These are phyloP conservation scores for Lodderomyces pseudojiufengensis DNA, from an alignment of 1,139 yeast species.

Conservation along the genomic window DNA sequence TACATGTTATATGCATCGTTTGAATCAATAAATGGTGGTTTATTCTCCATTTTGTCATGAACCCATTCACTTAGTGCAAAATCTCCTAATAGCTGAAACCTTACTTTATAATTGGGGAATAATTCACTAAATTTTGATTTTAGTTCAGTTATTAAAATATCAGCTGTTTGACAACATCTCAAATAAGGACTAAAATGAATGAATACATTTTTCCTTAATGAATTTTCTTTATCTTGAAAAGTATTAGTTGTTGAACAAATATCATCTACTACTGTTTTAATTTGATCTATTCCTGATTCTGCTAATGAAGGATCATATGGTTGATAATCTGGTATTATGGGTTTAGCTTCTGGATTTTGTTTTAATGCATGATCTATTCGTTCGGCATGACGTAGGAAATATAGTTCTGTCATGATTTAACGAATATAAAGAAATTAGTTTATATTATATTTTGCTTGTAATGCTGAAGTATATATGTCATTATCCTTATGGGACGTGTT, in stretches of 20 bases:
- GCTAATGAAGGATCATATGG: conserved; percentile 43
- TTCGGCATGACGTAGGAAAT: conserved; percentile 45
- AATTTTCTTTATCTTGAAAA: conserved; percentile 18
- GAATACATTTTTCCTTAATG: conserved; percentile 32
- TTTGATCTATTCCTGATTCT: conserved; percentile 26
- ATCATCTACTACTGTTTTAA: conserved; percentile 28
- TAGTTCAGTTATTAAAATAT: conserved; percentile 32
- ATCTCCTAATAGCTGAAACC: conserved; percentile 43
- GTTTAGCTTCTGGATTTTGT: conserved; percentile 24
- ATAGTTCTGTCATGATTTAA: conserved; percentile 36
- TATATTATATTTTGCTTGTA: too few species aligned
- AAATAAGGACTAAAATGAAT: conserved; percentile 46
- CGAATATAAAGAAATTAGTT: too few species aligned
- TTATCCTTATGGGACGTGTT: too few species aligned
- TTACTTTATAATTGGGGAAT: conserved; percentile 32
- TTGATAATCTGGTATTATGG: conserved; percentile 28
- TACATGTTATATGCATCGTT: conserved; percentile 49
- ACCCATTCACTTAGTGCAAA: conserved; percentile 50
- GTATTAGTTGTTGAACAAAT: conserved; percentile 25
- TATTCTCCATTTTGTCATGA: conserved; percentile 43
- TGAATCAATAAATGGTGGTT: conserved; percentile 44
- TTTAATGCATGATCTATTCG: conserved; percentile 40
- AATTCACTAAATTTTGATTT: conserved; percentile 21
- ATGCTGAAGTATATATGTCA: too few species aligned
- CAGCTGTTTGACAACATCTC: conserved; percentile 46